A percentile compares a stretch with the other conserved stretches of the same genome.
phyloP scores from a whole-genome alignment of 2,329 filamentous ascomycete genomes.

The Epichloe baconii region DNA sequence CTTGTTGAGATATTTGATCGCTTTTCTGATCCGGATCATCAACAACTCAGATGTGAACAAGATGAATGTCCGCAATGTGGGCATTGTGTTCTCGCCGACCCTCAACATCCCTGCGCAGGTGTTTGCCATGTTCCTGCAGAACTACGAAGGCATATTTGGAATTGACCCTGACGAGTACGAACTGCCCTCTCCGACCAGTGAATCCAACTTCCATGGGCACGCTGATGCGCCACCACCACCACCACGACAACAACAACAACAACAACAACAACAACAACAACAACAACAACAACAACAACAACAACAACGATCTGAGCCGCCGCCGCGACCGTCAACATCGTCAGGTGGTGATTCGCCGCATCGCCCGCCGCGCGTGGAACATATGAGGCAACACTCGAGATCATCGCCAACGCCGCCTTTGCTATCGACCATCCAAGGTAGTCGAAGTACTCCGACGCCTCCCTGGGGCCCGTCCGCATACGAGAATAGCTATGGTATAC shows the following conservation, averaged over 20 bases:
- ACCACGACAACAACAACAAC: background rate
- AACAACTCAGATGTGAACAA: slow-evolving; percentile 86
- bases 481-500: slow-evolving; percentile 26
- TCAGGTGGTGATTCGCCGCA: slow-evolving; percentile 37
- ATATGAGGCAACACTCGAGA: slow-evolving; percentile 17
- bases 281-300: slow-evolving; percentile 1
- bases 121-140: slow-evolving; percentile 85
- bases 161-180: slow-evolving; percentile 52
- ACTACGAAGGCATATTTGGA: slow-evolving; percentile 78
- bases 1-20: slow-evolving; percentile 70
- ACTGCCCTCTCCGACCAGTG: slow-evolving; percentile 32
- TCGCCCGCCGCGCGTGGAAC: slow-evolving; percentile 28
- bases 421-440: slow-evolving; percentile 17
- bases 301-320: slow-evolving; percentile 18
- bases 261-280: slow-evolving; percentile 3
- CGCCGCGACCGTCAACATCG: slow-evolving; percentile 35
- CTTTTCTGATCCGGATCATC: slow-evolving; percentile 84
- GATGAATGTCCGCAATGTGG: slow-evolving; percentile 96
- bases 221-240: slow-evolving; percentile 14
- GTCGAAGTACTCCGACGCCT: slow-evolving; percentile 31
- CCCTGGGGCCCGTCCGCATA: slow-evolving; percentile 27
- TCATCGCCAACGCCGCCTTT: slow-evolving; percentile 39
- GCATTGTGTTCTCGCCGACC: slow-evolving; percentile 95
- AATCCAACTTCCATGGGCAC: slow-evolving; percentile 21
- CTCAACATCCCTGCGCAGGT: slow-evolving; percentile 92